Conservation (phyloP, 176 grass and related monocot genomes). For the Puya raimondii region DNA sequence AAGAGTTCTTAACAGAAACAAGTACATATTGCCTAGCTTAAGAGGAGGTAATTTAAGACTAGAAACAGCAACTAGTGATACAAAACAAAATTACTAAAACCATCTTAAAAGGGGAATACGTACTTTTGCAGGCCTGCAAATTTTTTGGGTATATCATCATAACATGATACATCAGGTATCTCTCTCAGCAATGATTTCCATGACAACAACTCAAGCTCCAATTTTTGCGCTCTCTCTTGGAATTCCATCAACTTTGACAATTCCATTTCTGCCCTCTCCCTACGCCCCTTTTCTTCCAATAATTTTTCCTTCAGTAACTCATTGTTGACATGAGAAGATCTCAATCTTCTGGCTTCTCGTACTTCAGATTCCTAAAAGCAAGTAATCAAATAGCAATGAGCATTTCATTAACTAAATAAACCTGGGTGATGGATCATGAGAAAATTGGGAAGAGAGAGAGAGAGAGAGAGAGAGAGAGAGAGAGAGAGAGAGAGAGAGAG, state of each 20-base stretch:
- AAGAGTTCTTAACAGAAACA: neutral
- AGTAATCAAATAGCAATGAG: neutral
- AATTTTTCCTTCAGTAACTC: constrained; percentile 91
- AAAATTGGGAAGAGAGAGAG: too few species aligned
- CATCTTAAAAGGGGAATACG: constrained; percentile 10
- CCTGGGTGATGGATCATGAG: too few species aligned
- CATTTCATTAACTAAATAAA: too few species aligned
- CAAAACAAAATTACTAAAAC: neutral
- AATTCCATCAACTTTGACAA: constrained; percentile 65
- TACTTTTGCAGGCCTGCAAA: constrained; percentile 67
- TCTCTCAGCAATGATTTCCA: constrained; percentile 65
- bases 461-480: too few species aligned
- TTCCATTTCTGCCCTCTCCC: constrained; percentile 65
- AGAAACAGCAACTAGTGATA: constrained; percentile 5
- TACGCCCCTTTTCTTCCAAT: constrained; percentile 65
- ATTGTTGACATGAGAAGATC: constrained; percentile 69
- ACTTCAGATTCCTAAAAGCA: constrained; percentile 70
- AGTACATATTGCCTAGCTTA: neutral
- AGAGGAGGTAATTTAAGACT: neutral
- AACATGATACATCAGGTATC: constrained; percentile 79
- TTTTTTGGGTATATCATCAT: constrained; percentile 73
- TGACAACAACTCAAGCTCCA: constrained; percentile 73
- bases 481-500: too few species aligned
- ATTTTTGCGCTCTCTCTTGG: constrained; percentile 53
- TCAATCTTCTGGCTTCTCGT: constrained; percentile 71